A percentile compares a stretch with the other conserved stretches of the same genome.
These are phyloP conservation scores for Ophiocordyceps polyrhachis-furcata DNA, from an alignment of 2,329 filamentous ascomycete genomes.

Conservation along the genomic window DNA sequence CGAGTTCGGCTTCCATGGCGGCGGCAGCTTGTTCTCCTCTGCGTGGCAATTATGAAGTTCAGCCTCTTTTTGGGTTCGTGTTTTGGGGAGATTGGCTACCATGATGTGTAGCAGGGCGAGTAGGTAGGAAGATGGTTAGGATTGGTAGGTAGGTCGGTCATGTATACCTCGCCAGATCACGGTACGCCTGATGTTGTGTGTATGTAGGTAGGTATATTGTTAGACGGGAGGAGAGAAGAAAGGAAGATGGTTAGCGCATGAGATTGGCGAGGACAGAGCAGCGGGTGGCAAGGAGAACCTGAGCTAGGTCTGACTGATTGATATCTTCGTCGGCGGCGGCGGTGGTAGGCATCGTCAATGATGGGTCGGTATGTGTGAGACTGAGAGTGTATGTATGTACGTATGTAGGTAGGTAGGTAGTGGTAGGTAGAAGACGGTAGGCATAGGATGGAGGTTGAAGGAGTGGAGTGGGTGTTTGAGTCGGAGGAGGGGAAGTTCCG, in stretches of 20 bases:
- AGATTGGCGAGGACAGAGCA: background rate
- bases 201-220: too few relatives aligned
- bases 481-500: too few relatives aligned
- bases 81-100: background rate
- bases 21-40: conserved; percentile 37
- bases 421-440: background rate
- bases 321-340: background rate
- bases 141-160: too few relatives aligned
- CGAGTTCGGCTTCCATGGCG: conserved; percentile 32
- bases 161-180: conserved; percentile 6
- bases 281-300: background rate
- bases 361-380: too few relatives aligned
- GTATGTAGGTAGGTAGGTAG: background rate
- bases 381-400: background rate
- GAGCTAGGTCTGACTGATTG: conserved; percentile 1
- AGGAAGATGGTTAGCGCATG: background rate
- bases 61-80: background rate
- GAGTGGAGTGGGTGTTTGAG: too few relatives aligned
- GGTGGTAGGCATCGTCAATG: background rate
- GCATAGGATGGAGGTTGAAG: background rate
- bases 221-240: background rate
- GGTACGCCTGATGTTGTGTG: conserved; percentile 4
- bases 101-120: too few relatives aligned
- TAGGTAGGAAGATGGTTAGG: background rate
- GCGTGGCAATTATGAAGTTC: background rate